Evolutionary conservation across 495 filamentous ascomycete species (phyloP).

Genomic region (Hamigera avellanea): DNA sequence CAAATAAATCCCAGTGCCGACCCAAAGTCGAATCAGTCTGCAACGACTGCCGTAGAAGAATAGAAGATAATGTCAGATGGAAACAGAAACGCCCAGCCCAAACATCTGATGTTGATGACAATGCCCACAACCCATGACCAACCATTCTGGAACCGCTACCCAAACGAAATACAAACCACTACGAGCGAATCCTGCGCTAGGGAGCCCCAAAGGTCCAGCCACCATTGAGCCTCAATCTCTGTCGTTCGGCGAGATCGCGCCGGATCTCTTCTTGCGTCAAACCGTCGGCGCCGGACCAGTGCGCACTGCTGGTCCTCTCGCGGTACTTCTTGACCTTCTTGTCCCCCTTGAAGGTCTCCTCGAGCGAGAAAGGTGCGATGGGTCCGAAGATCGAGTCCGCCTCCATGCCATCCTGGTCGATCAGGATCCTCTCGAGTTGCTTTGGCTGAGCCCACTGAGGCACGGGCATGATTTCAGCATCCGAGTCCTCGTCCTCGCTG

Average conservation of each 20-base stretch:
- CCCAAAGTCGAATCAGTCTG: no score
- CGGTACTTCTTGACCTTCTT: slow-evolving; percentile 77
- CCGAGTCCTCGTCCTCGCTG: slow-evolving; percentile 68
- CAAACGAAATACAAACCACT: no score
- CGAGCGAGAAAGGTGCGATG: slow-evolving; percentile 75
- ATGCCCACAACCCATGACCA: no score
- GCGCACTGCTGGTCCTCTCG: slow-evolving; percentile 79
- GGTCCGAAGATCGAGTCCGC: slow-evolving; percentile 84
- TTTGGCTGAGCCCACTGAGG: slow-evolving; percentile 81
- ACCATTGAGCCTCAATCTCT: slow-evolving; percentile 70
- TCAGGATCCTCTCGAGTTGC: slow-evolving; percentile 54
- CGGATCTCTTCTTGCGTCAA: slow-evolving; percentile 82
- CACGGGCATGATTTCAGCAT: slow-evolving; percentile 45
- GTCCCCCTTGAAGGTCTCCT: slow-evolving; percentile 83
- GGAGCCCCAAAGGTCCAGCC: slow-evolving; percentile 59
- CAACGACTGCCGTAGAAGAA: no score
- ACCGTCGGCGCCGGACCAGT: slow-evolving; percentile 76
- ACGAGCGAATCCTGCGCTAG: background rate
- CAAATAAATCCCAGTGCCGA: no score
- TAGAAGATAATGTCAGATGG: no score
- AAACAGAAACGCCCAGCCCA: no score
- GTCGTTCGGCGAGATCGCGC: slow-evolving; percentile 67
- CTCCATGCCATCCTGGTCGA: slow-evolving; percentile 70
- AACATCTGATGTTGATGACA: no score
- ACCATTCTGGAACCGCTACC: no score